Conservation (phyloP, 805 yeast genomes). For the Candida piceae region DNA sequence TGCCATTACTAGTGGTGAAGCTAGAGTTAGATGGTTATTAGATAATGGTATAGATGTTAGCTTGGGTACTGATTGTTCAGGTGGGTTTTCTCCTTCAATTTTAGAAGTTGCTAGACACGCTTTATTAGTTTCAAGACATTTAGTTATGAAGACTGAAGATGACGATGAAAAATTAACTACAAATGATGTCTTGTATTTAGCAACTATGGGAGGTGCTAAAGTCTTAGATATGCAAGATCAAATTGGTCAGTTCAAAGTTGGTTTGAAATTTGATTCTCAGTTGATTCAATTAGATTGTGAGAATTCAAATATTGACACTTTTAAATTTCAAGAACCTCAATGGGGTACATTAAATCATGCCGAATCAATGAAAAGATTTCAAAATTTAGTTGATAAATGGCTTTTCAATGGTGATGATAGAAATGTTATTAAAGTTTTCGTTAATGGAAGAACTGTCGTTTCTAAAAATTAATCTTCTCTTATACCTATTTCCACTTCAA, state of each 20-base stretch:
- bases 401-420: conserved; percentile 91
- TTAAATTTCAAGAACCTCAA: conserved; percentile 62
- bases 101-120: conserved; percentile 67
- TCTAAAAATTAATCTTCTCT: conserved; percentile 6
- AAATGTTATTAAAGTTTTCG: conserved; percentile 77
- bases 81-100: conserved; percentile 67
- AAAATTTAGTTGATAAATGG: conserved; percentile 78
- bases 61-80: conserved; percentile 76
- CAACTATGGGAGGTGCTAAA: conserved; percentile 86
- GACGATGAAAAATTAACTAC: conserved; percentile 50
- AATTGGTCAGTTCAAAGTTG: conserved; percentile 69
- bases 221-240: conserved; percentile 53
- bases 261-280: conserved; percentile 83
- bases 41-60: conserved; percentile 68
- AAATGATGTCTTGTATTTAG: conserved; percentile 70
- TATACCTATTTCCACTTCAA: neutral
- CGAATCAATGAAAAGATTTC: conserved; percentile 32
- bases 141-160: conserved; percentile 50
- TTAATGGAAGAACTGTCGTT: conserved; percentile 65
- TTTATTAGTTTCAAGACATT: conserved; percentile 62
- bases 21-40: conserved; percentile 68
- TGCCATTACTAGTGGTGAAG: conserved; percentile 85
- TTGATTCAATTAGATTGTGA: conserved; percentile 54
- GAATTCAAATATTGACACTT: conserved; percentile 66
- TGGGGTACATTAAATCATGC: conserved; percentile 18